Conservation (phyloP, 805 yeast species). For the Ogataea neopini region DNA sequence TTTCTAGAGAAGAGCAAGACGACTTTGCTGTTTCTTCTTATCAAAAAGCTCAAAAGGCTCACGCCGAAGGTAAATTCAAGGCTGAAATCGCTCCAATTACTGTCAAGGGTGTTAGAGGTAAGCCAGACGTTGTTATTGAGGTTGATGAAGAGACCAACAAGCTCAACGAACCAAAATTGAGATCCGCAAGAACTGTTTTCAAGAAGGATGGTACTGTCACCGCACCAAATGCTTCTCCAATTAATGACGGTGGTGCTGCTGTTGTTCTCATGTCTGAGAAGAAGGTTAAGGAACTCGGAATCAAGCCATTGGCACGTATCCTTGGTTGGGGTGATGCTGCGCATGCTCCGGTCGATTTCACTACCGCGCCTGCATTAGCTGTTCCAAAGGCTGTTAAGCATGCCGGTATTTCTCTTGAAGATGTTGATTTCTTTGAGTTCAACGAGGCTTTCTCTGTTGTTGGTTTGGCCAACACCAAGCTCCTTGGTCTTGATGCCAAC, state of each 20-base stretch:
- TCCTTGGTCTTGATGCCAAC: constrained; percentile 58
- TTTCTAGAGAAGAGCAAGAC: constrained; percentile 88
- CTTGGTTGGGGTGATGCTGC: constrained; percentile 99
- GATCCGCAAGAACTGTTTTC: constrained; percentile 90
- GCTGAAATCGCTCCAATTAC: constrained; percentile 85
- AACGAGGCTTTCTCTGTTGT: constrained; percentile 98
- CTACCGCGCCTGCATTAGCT: constrained; percentile 93
- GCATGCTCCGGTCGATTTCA: constrained; percentile 90
- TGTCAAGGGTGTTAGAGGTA: constrained; percentile 87
- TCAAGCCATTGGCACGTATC: constrained; percentile 88
- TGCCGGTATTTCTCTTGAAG: constrained; percentile 63
- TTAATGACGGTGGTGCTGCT: constrained; percentile 99
- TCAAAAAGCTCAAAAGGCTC: constrained; percentile 82
- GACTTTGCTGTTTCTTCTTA: constrained; percentile 83
- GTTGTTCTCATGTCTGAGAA: constrained; percentile 81
- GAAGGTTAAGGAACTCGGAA: constrained; percentile 80
- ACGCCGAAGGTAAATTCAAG: constrained; percentile 75
- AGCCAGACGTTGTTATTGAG: constrained; percentile 72
- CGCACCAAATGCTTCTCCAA: constrained; percentile 94
- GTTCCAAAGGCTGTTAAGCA: constrained; percentile 94
- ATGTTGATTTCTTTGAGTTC: constrained; percentile 89
- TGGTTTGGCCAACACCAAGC: constrained; percentile 83
- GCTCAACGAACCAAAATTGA: constrained; percentile 74
- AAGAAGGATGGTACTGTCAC: constrained; percentile 95
- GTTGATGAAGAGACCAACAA: constrained; percentile 84